Evolutionary conservation across 306 rosid species (phyloP), one percentile per base, ranked within the genome.

Genomic region (Rosa multiflora): DNA sequence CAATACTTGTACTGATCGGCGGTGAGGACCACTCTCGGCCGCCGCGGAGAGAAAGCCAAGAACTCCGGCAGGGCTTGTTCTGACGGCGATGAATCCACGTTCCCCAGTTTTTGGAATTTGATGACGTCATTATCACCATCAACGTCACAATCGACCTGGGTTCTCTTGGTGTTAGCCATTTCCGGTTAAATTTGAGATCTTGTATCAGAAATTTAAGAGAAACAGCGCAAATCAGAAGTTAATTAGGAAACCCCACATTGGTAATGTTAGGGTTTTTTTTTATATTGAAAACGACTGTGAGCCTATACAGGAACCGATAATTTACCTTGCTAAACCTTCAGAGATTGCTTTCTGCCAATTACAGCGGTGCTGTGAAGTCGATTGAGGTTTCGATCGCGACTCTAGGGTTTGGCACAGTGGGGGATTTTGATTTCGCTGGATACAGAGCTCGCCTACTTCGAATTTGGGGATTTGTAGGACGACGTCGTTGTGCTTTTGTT

Each of bases 1-100:
- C 98, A 94, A 80, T 49, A 53, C 17, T 79, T 84, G 75, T 82
- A 9, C 87, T 94, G 96, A 86, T 89, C 85, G 48, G 89, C 48
- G n/a, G 87, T 84, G 64, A 91, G 93, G 23, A 77, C 9, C 32
- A 86, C 66, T 37, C 40, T 44, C 3, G 85, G 43, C 69, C 42
- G 70, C 71, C 23, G 26, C 21, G 97, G 98, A 10, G 23, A 79
- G 81, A 89, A 96, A 46, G 84, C 86, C 0, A 91, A 85, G 86
- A 88, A 86, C 74, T 73, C 49, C n/a, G 90, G 9, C n/a, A 43
- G 37, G 17, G 74, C 72, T 32, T 76, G 49, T 3, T 67, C 53
- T 4, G 68, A 79, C 72, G 61, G 78, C 49, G 55, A 73, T 43
- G 71, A 39, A 18, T 17, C 71, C 9, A 8, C 47, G 39, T 0